Percentiles rank a stretch among this genome's conserved stretches.
Evolutionary conservation across 1,139 yeast genomes (phyloP).

Genomic region (Wickerhamomyces sp.): DNA sequence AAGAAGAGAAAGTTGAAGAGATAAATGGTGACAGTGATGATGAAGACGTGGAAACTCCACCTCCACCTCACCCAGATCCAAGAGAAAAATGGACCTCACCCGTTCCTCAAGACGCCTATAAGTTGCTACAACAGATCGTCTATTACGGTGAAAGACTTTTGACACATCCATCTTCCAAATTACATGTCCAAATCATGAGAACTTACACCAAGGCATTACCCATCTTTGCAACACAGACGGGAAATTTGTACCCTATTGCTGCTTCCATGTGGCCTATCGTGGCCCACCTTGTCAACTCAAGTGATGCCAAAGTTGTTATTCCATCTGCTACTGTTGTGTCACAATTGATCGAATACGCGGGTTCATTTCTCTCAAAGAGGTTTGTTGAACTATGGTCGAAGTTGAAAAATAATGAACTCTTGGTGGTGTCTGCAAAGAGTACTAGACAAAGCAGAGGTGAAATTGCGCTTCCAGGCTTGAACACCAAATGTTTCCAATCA

Average conservation of each 20-base stretch:
- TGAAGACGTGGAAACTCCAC: conserved; percentile 29
- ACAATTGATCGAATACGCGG: conserved; percentile 35
- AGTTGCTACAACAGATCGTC: conserved; percentile 53
- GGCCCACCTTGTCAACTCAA: conserved; percentile 32
- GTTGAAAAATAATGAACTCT: conserved; percentile 20
- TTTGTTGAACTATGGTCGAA: conserved; percentile 40
- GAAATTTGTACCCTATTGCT: conserved; percentile 58
- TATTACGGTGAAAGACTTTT: conserved; percentile 67
- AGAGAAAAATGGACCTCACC: conserved; percentile 54
- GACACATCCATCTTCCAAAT: conserved; percentile 57
- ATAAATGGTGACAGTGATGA: conserved; percentile 37
- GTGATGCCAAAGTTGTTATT: conserved; percentile 33
- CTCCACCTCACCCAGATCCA: conserved; percentile 21
- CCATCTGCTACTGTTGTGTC: conserved; percentile 33
- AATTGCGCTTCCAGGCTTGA: conserved; percentile 28
- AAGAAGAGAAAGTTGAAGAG: conserved; percentile 19
- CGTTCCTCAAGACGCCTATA: conserved; percentile 54
- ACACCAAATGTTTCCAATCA: conserved; percentile 22
- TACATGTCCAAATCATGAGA: conserved; percentile 52
- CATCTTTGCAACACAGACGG: conserved; percentile 55
- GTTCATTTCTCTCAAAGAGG: conserved; percentile 47
- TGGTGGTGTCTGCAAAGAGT: conserved; percentile 11
- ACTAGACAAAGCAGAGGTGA: conserved; percentile 11
- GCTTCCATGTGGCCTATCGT: conserved; percentile 68
- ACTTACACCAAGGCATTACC: conserved; percentile 50